These are phyloP conservation scores for Astrothelium subdiscretum DNA, from an alignment of 495 filamentous ascomycete genomes.

Conservation along the genomic window DNA sequence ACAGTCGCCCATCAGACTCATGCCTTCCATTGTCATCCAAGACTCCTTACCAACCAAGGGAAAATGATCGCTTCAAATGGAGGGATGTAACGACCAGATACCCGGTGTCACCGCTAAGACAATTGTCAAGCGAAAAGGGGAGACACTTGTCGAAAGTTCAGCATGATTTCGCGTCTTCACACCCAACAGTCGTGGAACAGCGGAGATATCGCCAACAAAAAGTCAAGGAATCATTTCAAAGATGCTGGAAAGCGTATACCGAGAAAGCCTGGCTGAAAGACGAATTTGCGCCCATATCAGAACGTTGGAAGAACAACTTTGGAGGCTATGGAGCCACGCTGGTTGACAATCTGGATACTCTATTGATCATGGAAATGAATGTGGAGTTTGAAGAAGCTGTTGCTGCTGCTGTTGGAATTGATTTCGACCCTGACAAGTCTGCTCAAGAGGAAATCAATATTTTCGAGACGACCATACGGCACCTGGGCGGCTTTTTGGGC, in stretches of 20 bases:
- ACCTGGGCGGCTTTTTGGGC: slow-evolving; percentile 39
- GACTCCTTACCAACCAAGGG: background rate
- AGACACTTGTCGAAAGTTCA: slow-evolving; percentile 11
- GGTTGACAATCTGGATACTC: slow-evolving; percentile 27
- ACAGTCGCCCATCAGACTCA: background rate
- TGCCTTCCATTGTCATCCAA: background rate
- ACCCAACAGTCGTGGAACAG: slow-evolving; percentile 25
- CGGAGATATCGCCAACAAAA: slow-evolving; percentile 33
- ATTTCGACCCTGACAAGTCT: slow-evolving; percentile 20
- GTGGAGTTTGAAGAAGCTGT: slow-evolving; percentile 26
- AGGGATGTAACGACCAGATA: slow-evolving; percentile 10
- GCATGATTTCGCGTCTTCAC: slow-evolving; percentile 16
- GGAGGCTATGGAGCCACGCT: slow-evolving; percentile 30
- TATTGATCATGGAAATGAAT: slow-evolving; percentile 31
- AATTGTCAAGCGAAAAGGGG: background rate
- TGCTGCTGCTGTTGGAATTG: slow-evolving; percentile 22
- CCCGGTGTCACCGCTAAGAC: slow-evolving; percentile 12
- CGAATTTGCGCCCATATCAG: slow-evolving; percentile 58
- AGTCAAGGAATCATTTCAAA: slow-evolving; percentile 58
- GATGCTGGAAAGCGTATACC: slow-evolving; percentile 68
- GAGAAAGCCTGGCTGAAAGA: slow-evolving; percentile 68
- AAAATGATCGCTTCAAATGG: slow-evolving; percentile 14
- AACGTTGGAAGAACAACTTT: slow-evolving; percentile 32
- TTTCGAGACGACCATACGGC: slow-evolving; percentile 40
- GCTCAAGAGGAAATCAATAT: slow-evolving; percentile 28